Evolutionary conservation across 306 rosid genomes (phyloP), one percentile per base, ranked within the genome.

Genomic region (Malus asiatica): DNA sequence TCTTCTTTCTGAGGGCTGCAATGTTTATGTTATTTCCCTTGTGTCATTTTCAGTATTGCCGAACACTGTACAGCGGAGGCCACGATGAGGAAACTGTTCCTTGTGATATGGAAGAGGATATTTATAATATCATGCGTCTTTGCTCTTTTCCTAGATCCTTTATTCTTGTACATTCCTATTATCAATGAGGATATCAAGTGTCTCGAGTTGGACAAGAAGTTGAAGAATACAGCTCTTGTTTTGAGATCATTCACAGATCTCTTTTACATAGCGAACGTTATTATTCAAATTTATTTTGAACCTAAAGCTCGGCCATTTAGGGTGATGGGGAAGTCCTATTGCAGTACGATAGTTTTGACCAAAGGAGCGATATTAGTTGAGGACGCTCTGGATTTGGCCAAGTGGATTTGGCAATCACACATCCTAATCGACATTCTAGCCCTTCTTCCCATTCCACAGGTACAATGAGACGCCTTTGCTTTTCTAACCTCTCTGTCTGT

Each of bases 101-200:
- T 67, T 11, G 13, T 22, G 22, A 10, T 35, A 6, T 76, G 77
- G 81, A 66, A 77, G 22, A 77, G 45, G 75, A 46, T 81, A 51
- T 81, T 81, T 66, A 32, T 67, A 53, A 40, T 62, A 32, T 81
- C 81, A 27, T 77, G 81, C 53, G 52, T 82, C 32, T 60, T 82
- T 68, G 81, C 81, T 25, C 81, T 82, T 18, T 71, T 68, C 6
- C 25, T 68, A 71, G 85, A 82, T 68, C 81, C 85, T 10, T 61
- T 82, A 74, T 82, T 82, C 78, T 66, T 82, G 44, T 82, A 82
- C 74, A 68, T 82, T 75, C 81, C 85, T 19, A 60, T 74, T 45
- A 42, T 82, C 15, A 27, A 73, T 7, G 61, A 66, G 14, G 35
- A 51, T 5, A 18, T 59, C 67, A 82, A 73, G 52, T 82, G 85